Base-by-base conservation (phyloP, 2,329 filamentous ascomycete genomes). In the Scedosporium minutisporum region DNA sequence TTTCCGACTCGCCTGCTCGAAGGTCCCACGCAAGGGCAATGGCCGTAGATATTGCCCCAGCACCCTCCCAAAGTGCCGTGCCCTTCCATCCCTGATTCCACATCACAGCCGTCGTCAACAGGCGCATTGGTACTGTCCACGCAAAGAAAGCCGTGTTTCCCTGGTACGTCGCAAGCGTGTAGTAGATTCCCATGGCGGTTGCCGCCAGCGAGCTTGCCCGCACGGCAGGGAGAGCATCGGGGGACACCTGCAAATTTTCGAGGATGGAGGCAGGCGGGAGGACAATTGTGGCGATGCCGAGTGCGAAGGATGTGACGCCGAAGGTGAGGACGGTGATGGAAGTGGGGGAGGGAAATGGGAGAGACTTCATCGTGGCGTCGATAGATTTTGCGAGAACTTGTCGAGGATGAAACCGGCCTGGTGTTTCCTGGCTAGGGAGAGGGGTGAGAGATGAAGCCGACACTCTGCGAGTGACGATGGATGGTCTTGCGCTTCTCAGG, bases 151-250 rank as follows among this genome's bases (percentile, higher is more conserved):
- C 61, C 6, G 63, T 61, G 64, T 73, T 73, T 60, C 73, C 68
- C 63, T 73, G 71, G 51, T 69, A 71, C 9, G 68, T 71, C 18
- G 69, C 70, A 7, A 74, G 65, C 5, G 65, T 64, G 62, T 73
- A 73, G 63, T 73, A 73, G 27, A 73, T 64, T 7, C 71, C 69
- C 70, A 72, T 73, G 16, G 69, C 70, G 18, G 72, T 65, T 42
- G 70, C 70, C 10, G 70, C 71, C 4, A 72, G 66, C 65, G 62
- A 68, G 57, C 63, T 68, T 51, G 58, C 66, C 18, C 60, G 63
- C 3, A 64, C 60, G 27, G 67, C 18, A 63, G 64, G 46, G 10
- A 23, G n/a, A 16, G 46, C 46, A 9, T 51, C 46, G 21, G 2
- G 64, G 65, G 57, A 64, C 61, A 2, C 66, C 44, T n/a, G 66